Conservation (phyloP, 148 eudicot species). For the Rhododendron ferrugineum region DNA sequence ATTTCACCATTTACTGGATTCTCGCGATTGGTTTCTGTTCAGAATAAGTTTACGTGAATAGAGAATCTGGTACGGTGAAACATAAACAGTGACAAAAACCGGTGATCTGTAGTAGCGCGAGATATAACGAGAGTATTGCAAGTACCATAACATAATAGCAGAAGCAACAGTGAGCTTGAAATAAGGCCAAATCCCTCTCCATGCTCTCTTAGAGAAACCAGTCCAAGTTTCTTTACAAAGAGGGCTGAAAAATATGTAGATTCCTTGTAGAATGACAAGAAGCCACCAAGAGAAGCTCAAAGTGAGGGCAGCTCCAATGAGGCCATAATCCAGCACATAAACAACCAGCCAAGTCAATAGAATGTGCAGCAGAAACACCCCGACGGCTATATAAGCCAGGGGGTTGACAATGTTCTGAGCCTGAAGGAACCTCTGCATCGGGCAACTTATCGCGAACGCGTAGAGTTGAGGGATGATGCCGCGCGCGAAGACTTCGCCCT, state of each 20-base stretch:
- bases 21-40: no score
- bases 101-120: not conserved
- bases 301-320: constrained; percentile 46
- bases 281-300: constrained; percentile 58
- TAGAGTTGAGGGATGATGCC: constrained; percentile 52
- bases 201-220: constrained; percentile 37
- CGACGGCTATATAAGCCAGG: constrained; percentile 49
- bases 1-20: not conserved
- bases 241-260: constrained; percentile 37
- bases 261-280: constrained; percentile 34
- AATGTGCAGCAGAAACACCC: constrained; percentile 39
- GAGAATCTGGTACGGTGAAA: not conserved
- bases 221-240: constrained; percentile 49
- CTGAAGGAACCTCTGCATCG: constrained; percentile 49
- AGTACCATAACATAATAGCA: constrained; percentile 52
- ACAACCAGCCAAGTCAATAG: constrained; percentile 46
- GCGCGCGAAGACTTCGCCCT: constrained; percentile 42
- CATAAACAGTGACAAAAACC: not conserved
- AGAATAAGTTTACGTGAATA: no score
- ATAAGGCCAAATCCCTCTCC: constrained; percentile 53
- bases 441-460: constrained; percentile 50
- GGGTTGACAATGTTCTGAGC: constrained; percentile 68
- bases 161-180: constrained; percentile 57
- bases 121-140: not conserved
- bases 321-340: constrained; percentile 38